Conservation (phyloP, 208 protist genomes). For the Naegleria gruberi region DNA sequence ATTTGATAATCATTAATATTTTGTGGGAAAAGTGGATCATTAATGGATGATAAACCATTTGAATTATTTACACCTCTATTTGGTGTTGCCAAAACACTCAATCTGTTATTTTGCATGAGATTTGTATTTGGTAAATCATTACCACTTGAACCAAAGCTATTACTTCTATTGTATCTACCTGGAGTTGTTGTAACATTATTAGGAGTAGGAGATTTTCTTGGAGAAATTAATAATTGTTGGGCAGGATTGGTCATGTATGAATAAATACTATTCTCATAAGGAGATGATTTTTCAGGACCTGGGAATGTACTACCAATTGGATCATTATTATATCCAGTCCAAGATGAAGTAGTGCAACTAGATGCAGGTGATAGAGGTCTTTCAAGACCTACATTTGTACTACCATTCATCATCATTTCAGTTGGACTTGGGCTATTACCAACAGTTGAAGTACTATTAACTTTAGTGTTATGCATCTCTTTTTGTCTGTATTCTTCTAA, state of each 20-base stretch:
- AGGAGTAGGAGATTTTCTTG: not conserved
- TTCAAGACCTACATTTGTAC: not conserved
- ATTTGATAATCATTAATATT: not conserved
- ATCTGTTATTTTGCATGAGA: not conserved
- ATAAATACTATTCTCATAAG: not conserved
- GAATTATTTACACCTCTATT: slow-evolving; percentile 5
- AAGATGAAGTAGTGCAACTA: not conserved
- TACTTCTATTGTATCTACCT: not conserved
- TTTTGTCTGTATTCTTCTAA: not conserved
- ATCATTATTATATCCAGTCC: not conserved
- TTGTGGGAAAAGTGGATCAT: not conserved
- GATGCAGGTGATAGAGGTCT: not conserved
- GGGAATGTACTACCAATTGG: not conserved
- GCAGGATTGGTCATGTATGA: not conserved
- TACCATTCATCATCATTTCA: not conserved
- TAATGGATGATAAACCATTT: not conserved
- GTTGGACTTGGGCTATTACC: not conserved
- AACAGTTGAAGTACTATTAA: not conserved
- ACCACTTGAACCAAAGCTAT: not conserved
- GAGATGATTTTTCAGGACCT: not conserved
- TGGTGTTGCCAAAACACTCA: not conserved
- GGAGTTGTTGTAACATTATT: not conserved
- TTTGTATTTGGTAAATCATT: not conserved
- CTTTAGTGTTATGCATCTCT: not conserved
- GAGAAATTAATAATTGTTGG: not conserved